Percentiles rank a stretch among this genome's conserved stretches.
Conservation (phyloP, 371 early-diverging fungal genomes). For the Mycotypha africana region DNA sequence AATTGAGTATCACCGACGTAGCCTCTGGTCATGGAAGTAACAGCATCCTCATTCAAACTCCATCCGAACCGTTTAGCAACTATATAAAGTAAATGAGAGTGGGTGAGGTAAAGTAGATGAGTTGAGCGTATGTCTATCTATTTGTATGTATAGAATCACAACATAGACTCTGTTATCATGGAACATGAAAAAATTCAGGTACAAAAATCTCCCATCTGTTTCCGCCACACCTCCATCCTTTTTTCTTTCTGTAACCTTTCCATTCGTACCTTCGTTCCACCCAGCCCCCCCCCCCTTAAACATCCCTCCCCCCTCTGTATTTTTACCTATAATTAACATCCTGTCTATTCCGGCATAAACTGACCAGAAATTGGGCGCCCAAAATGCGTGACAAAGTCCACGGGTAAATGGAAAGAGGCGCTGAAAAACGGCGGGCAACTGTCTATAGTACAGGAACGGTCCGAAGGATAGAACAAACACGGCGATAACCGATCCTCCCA, state of each 20-base stretch:
- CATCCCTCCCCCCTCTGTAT: no score
- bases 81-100: slow-evolving; percentile 12
- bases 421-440: slow-evolving; percentile 70
- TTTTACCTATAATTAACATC: slow-evolving; percentile 50
- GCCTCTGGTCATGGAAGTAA: slow-evolving; percentile 82
- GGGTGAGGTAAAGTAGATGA: no score
- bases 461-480: slow-evolving; percentile 80
- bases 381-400: slow-evolving; percentile 92
- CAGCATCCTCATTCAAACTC: slow-evolving; percentile 38
- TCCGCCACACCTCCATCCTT: no score
- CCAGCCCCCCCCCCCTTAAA: no score
- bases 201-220: no score
- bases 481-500: slow-evolving; percentile 62
- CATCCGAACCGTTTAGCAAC: slow-evolving; percentile 37
- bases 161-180: no score
- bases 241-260: no score
- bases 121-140: not conserved
- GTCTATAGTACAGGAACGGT: slow-evolving; percentile 70
- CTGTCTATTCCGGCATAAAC: slow-evolving; percentile 86
- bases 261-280: no score
- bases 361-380: slow-evolving; percentile 98
- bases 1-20: slow-evolving; percentile 88
- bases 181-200: no score
- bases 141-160: no score
- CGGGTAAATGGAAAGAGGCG: slow-evolving; percentile 96